Conservation (phyloP, 305 asterid species). For the Plantago lanceolata region DNA sequence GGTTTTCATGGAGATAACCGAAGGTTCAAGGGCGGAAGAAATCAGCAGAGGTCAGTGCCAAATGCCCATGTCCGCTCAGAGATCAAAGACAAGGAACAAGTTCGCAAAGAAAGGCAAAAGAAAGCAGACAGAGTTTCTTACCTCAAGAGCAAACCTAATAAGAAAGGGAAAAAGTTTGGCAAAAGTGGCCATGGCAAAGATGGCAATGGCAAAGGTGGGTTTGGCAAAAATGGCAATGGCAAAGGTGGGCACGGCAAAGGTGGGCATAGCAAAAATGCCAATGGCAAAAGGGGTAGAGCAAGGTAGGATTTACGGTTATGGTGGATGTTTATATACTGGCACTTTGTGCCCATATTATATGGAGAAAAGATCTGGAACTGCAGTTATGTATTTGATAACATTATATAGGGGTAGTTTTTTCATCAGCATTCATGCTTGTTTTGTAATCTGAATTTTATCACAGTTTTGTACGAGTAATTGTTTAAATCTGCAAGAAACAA, state of each 20-base stretch:
- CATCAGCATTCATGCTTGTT: too few relatives aligned
- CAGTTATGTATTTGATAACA: too few relatives aligned
- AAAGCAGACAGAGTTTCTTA: slow-evolving; percentile 55
- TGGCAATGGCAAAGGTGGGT: slow-evolving; percentile 25
- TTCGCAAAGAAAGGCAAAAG: slow-evolving; percentile 78
- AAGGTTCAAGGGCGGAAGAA: slow-evolving; percentile 56
- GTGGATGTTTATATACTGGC: too few relatives aligned
- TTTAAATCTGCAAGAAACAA: too few relatives aligned
- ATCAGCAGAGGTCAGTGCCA: slow-evolving; percentile 36
- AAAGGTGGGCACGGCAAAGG: slow-evolving; percentile 26
- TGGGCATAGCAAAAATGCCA: slow-evolving; percentile 28
- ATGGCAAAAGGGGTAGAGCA: slow-evolving; percentile 18
- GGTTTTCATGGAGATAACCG: slow-evolving; percentile 48
- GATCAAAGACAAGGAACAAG: slow-evolving; percentile 67
- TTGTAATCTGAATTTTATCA: too few relatives aligned
- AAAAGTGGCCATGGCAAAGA: slow-evolving; percentile 45
- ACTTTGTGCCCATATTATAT: too few relatives aligned
- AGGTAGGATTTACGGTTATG: too few relatives aligned
- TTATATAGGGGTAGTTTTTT: too few relatives aligned
- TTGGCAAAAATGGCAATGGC: slow-evolving; percentile 30
- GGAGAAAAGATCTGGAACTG: too few relatives aligned
- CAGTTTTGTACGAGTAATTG: too few relatives aligned
- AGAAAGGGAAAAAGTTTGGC: slow-evolving; percentile 48
- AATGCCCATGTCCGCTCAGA: slow-evolving; percentile 83
- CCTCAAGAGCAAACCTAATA: slow-evolving; percentile 55